Evolutionary conservation across 371 early-diverging fungal species (phyloP), one percentile per base, ranked within the genome.

Genomic region (Choanephora cucurbitarum): DNA sequence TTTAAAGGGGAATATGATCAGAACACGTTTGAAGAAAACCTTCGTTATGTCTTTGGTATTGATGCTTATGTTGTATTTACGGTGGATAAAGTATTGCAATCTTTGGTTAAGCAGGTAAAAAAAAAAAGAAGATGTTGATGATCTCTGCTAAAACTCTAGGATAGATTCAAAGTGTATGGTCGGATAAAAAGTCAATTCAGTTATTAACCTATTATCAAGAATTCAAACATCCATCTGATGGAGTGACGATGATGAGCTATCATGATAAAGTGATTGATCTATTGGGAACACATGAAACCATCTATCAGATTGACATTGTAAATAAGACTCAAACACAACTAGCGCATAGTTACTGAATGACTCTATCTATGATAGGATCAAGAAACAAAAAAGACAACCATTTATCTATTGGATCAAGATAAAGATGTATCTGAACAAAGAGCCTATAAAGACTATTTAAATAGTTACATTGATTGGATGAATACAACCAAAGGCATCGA

Each of bases 401-500:
- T 96, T 23, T 93, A 94, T 70, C 64, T 94, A 33, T 61, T 97
- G 49, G 83, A 83, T 44, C 93, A 89, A 62, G 89, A 51, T 23
- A 43, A 49, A 47, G 28, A 41, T 17, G 22, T 23, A 4, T 34
- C 52, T 13, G 40, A 11, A 80, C 84, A 40, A 60, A 92, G 91
- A 64, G 81, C 80, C 40, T 96, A 96, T 90, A 88, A 91, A 24
- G 79, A 88, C 55, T 96, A 96, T 50, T 86, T 96, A 19, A 88
- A 92, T 55, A 87, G 86, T 46, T 96, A 91, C 57, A 86, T 94
- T 37, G 67, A 83, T 48, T 70, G 86, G 68, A 83, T 80, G 22
- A 52, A 64, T 28, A 83, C 84, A 4, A 91, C 90, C 0, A 82
- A 86, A 57, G 89, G 86, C 11, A 81, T 88, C 10, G 67, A 81